Conservation (phyloP, 441 rosid genomes). For the Eugenia klotzschiana region DNA sequence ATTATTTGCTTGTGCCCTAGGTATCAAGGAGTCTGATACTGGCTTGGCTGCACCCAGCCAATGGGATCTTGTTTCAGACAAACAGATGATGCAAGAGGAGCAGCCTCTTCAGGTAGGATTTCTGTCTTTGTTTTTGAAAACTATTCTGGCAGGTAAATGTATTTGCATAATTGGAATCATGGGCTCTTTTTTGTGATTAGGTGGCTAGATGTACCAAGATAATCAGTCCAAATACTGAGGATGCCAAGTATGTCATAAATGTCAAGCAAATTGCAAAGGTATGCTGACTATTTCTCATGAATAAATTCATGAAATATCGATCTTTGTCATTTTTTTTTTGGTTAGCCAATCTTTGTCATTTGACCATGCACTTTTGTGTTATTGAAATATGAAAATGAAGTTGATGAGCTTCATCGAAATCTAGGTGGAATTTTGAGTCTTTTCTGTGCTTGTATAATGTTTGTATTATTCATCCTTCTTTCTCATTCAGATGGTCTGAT, state of each 20-base stretch:
- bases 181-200: slow-evolving; percentile 11
- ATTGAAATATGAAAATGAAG: not conserved
- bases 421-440: not conserved
- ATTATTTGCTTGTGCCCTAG: slow-evolving; percentile 13
- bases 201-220: slow-evolving; percentile 97
- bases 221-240: slow-evolving; percentile 86
- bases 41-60: slow-evolving; percentile 95
- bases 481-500: not conserved
- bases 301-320: not conserved
- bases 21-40: slow-evolving; percentile 94
- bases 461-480: not conserved
- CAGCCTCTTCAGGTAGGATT: slow-evolving; percentile 74
- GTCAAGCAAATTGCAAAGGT: slow-evolving; percentile 98
- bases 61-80: slow-evolving; percentile 98
- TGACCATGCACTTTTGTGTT: not conserved
- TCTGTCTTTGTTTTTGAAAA: not conserved
- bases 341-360: not conserved
- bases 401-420: not conserved
- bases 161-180: not conserved
- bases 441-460: not conserved
- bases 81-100: slow-evolving; percentile 99
- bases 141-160: not conserved
- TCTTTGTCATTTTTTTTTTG: not conserved
- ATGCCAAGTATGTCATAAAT: slow-evolving; percentile 87
- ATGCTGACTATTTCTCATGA: not conserved